These are phyloP conservation scores for Jamesozyma hellenica DNA, from an alignment of 805 yeast species.

Conservation along the genomic window DNA sequence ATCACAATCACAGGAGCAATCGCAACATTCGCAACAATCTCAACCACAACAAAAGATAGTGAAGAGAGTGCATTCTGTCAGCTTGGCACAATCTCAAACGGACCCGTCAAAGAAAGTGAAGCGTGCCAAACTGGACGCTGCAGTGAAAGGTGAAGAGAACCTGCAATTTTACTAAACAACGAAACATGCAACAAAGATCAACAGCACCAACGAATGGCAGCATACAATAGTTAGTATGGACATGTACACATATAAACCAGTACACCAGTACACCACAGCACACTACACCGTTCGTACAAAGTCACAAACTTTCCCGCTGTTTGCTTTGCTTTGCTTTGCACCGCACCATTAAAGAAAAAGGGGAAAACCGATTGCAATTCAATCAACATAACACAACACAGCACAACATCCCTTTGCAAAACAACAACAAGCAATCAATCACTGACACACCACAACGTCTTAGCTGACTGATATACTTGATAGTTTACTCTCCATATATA, in stretches of 20 bases:
- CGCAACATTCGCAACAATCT: too few species aligned
- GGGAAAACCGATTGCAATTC: background rate
- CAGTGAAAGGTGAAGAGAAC: background rate
- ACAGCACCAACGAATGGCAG: too few species aligned
- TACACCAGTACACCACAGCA: background rate
- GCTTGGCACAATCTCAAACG: conserved; percentile 19
- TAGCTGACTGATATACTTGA: too few species aligned
- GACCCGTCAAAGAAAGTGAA: conserved; percentile 23
- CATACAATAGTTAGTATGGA: background rate
- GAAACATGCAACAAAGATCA: background rate
- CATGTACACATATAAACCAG: background rate
- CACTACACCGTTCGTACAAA: background rate
- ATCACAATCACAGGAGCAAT: background rate
- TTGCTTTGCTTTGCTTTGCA: too few species aligned
- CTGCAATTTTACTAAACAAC: conserved; percentile 3
- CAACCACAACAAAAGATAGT: conserved; percentile 5
- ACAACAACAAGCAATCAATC: too few species aligned
- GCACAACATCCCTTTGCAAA: too few species aligned
- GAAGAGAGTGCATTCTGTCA: conserved; percentile 21
- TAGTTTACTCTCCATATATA: too few species aligned
- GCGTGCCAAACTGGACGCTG: conserved; percentile 25
- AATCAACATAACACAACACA: too few species aligned
- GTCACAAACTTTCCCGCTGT: too few species aligned
- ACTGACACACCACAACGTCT: too few species aligned
- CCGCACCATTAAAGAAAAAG: too few species aligned